Evolutionary conservation across 2,329 filamentous ascomycete genomes (phyloP), one percentile per base, ranked within the genome.

Genomic region (Helotiales sp.): DNA sequence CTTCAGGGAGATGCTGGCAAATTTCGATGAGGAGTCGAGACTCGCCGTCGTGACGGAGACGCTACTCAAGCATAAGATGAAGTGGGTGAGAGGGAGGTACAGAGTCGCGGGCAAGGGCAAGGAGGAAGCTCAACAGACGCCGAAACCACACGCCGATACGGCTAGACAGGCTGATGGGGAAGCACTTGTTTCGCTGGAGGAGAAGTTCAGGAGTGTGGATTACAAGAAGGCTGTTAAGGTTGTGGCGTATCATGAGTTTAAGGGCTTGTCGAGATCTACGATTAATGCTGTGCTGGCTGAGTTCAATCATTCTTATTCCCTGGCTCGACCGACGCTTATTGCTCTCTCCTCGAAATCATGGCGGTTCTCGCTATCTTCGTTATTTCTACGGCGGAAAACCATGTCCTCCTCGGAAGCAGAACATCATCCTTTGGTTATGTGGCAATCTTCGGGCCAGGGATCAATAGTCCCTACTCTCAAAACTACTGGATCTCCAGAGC

Each of bases 261-360:
- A 88, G 73, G 90, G 89, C 22, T 80, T 95, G 49, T 89, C 90
- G 13, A 86, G 87, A 66, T 92, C 91, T 1, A 89, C 91, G 3
- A 91, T 95, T 78, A 88, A 89, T 75, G 92, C 90, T 8, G 91
- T 96, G 7, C 84, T 96, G 57, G 92, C 91, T 59, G 92, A 96
- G 78, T 88, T 86, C 75, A 96, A 96, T 79, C 89, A 92, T 78
- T 91, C 89, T 8, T 96, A 95, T 74, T 87, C 90, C 24, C 85
- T 89, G 32, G 89, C 91, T 13, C 85, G 92, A 40, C 86, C 86
- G 17, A 91, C 89, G 1, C 85, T 96, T 17, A 85, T 91, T 62
- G 85, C 84, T 1, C 79, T 95, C 13, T 89, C 89, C 6, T 86
- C 87, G 52, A 91, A 89, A 77, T 93, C 92, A 37, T 96, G 92